Percentiles rank a stretch among this genome's conserved stretches.
These are phyloP conservation scores for Thyridium curvatum DNA, from an alignment of 2,329 filamentous ascomycete species.

Conservation along the genomic window DNA sequence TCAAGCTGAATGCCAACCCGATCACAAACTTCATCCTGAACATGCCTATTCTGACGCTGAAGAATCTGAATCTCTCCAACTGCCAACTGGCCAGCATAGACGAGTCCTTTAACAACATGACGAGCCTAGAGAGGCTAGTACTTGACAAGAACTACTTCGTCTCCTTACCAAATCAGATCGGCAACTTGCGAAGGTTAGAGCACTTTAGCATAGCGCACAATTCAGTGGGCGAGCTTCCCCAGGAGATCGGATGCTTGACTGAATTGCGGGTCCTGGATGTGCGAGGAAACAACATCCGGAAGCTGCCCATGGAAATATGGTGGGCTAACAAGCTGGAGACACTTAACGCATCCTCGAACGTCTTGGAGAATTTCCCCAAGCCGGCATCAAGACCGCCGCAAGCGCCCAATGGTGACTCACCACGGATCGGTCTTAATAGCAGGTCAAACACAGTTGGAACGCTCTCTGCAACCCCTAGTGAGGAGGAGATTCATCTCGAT, in stretches of 20 bases:
- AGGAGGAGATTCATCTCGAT: slow-evolving; percentile 64
- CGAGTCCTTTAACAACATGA: slow-evolving; percentile 79
- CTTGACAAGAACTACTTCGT: slow-evolving; percentile 96
- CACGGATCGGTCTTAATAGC: slow-evolving; percentile 32
- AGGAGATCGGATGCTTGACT: slow-evolving; percentile 79
- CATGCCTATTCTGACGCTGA: slow-evolving; percentile 71
- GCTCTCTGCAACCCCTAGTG: slow-evolving; percentile 59
- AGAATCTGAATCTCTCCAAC: slow-evolving; percentile 81
- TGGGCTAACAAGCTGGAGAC: slow-evolving; percentile 86
- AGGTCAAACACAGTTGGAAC: slow-evolving; percentile 24
- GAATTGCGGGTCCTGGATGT: slow-evolving; percentile 85
- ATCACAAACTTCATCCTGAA: slow-evolving; percentile 88
- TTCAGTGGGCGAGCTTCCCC: slow-evolving; percentile 72
- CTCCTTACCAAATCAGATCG: slow-evolving; percentile 78
- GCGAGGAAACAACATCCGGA: slow-evolving; percentile 86
- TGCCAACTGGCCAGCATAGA: slow-evolving; percentile 89
- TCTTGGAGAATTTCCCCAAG: slow-evolving; percentile 86
- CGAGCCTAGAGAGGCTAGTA: slow-evolving; percentile 79
- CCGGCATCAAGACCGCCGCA: slow-evolving; percentile 66
- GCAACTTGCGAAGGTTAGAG: slow-evolving; percentile 74
- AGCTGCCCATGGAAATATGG: slow-evolving; percentile 91
- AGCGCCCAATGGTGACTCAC: slow-evolving; percentile 46
- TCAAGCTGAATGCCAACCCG: slow-evolving; percentile 91
- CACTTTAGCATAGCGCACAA: slow-evolving; percentile 94
- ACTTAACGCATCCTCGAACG: slow-evolving; percentile 91